Evolutionary conservation across 2,329 filamentous ascomycete species (phyloP).

Genomic region (Scytalidium sp.): DNA sequence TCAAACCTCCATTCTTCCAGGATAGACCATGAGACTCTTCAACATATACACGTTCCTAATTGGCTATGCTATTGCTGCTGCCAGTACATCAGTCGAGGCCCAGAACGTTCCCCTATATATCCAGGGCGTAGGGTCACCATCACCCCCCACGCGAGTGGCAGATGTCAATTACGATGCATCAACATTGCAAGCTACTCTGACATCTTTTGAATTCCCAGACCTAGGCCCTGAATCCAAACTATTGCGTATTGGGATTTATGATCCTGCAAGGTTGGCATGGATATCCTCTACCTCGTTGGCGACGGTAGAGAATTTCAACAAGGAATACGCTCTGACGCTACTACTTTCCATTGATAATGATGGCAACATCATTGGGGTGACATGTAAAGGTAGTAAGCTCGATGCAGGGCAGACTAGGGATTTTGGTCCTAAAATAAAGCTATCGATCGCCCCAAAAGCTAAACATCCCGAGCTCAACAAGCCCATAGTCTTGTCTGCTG

Average conservation of each 20-base stretch:
- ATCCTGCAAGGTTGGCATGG: conserved; percentile 45
- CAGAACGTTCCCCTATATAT: conserved; percentile 25
- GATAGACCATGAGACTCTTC: no score
- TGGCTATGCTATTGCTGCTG: conserved; percentile 36
- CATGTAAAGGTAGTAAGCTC: conserved; percentile 53
- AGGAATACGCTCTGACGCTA: conserved; percentile 58
- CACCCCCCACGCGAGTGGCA: conserved; percentile 49
- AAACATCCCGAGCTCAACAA: conserved; percentile 59
- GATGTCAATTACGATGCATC: conserved; percentile 52
- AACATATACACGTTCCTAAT: no score
- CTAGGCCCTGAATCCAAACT: conserved; percentile 41
- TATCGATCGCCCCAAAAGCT: conserved; percentile 46
- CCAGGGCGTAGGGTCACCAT: conserved; percentile 18
- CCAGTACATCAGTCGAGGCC: conserved; percentile 37
- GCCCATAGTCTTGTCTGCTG: conserved; percentile 58
- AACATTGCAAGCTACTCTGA: conserved; percentile 41
- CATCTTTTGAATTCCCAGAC: conserved; percentile 56
- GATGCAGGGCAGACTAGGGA: conserved; percentile 64
- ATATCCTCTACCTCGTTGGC: conserved; percentile 53
- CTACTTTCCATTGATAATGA: conserved; percentile 46
- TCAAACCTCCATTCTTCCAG: no score
- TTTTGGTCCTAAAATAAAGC: conserved; percentile 57
- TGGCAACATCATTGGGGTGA: conserved; percentile 47
- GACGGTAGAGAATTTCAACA: conserved; percentile 54
- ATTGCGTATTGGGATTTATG: conserved; percentile 57